A percentile compares a stretch with the other conserved stretches of the same genome.
Evolutionary conservation across 2,329 filamentous ascomycete genomes (phyloP).

Genomic region (Ascochyta pisi): DNA sequence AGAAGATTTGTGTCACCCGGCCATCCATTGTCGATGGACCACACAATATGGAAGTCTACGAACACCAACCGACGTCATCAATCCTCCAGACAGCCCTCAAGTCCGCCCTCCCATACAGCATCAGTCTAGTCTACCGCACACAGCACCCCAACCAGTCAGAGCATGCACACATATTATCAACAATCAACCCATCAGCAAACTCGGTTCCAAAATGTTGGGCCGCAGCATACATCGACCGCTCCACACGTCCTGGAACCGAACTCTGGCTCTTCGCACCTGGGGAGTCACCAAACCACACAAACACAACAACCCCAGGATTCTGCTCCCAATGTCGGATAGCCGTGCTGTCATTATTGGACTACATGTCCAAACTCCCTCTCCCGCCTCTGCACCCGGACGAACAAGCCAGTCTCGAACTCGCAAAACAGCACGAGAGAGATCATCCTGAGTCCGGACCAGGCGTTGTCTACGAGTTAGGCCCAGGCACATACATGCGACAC

Average conservation of each 20-base stretch:
- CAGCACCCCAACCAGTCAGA: slow-evolving; percentile 61
- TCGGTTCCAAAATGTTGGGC: slow-evolving; percentile 55
- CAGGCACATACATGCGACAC: slow-evolving; percentile 41
- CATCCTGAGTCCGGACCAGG: slow-evolving; percentile 31
- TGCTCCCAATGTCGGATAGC: slow-evolving; percentile 41
- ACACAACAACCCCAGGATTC: slow-evolving; percentile 15
- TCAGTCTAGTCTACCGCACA: slow-evolving; percentile 68
- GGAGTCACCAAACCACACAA: slow-evolving; percentile 31
- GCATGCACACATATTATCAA: slow-evolving; percentile 45
- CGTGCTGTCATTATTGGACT: slow-evolving; percentile 35
- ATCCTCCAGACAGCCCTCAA: slow-evolving; percentile 58
- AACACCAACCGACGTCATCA: slow-evolving; percentile 54
- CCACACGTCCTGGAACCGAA: slow-evolving; percentile 67
- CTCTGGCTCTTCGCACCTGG: slow-evolving; percentile 64
- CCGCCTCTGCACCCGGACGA: slow-evolving; percentile 40
- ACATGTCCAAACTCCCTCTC: slow-evolving; percentile 36
- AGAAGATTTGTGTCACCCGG: neutral
- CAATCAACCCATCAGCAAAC: slow-evolving; percentile 42
- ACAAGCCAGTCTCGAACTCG: slow-evolving; percentile 31
- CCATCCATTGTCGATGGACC: neutral
- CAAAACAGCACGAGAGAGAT: slow-evolving; percentile 38
- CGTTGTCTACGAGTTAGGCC: slow-evolving; percentile 25
- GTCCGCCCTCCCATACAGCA: slow-evolving; percentile 62
- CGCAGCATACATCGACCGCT: slow-evolving; percentile 68
- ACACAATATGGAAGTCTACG: slow-evolving; percentile 12